Evolutionary conservation across 805 yeast species (phyloP), one percentile per base, ranked within the genome.

Genomic region (Candida silvatica): DNA sequence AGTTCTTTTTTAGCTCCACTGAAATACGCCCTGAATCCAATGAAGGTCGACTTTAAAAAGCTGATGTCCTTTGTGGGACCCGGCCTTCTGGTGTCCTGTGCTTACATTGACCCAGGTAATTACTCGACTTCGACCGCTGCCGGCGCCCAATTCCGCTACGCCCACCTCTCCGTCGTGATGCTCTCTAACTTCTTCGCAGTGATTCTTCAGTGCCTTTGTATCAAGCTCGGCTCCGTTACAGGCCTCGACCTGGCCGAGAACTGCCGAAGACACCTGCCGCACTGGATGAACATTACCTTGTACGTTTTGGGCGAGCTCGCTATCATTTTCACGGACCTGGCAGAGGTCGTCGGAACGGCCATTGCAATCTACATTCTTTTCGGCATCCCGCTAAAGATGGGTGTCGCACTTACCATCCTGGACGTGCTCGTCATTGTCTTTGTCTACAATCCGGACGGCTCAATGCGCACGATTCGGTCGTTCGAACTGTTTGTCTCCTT

Each of bases 271-370:
- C 75, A 80, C 49, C 63, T 87, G 20, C 87, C 94, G 0, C 56
- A 56, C 18, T 74, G 80, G 74, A 54, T 82, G 47, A 83, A 84
- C 48, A 43, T 73, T 27, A 43, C 67, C 3, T 60, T 86, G 4
- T 87, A 86, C 52, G 52, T 72, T 2, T 67, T 82, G 46, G 86
- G 95, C 0, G 95, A 87, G 48, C 47, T 84, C 17, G 95, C 95
- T 3, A 87, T 87, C 41, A 79, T 87, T 24, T 94, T 95, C 7
- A 87, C 97, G 0, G 97, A 87, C 54, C 61, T 87, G 47, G 96
- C 96, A 1, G 97, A 87, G 56, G 95, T 87, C 8, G 90, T 87
- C 6, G 97, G 97, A 2, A 81, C 95, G 3, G 95, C 95, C 8
- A 83, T 87, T 32, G 76, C 95, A 0, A 64, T 87, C 34, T 77